phyloP scores from a whole-genome alignment of 441 rosid genomes.

The Syzygium syzygioides region DNA sequence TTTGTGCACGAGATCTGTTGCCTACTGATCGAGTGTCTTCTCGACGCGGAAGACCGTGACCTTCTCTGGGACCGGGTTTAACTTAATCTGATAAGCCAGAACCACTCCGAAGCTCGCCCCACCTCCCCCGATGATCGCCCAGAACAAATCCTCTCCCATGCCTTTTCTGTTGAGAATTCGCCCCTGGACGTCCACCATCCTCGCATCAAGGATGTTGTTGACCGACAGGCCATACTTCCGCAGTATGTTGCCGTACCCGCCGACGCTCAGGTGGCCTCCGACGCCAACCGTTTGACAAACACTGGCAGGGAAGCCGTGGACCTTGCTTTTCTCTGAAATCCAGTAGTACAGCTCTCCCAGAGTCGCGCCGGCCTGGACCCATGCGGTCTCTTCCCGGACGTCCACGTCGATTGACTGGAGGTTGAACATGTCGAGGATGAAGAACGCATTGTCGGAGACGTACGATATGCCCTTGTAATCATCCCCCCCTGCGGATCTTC shows the following conservation, averaged over 20 bases:
- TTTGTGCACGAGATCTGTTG: background rate
- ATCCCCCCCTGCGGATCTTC: conserved; percentile 37
- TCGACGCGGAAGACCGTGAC: background rate
- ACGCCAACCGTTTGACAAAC: background rate
- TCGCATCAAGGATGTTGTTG: conserved; percentile 2
- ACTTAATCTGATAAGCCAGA: conserved; percentile 3
- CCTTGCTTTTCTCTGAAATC: conserved; percentile 7
- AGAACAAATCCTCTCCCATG: conserved; percentile 12
- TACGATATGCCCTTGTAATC: conserved; percentile 20
- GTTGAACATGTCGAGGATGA: conserved; percentile 40
- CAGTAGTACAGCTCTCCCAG: conserved; percentile 4
- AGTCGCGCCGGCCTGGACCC: conserved; percentile 2
- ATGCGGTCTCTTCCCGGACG: background rate
- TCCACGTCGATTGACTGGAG: conserved; percentile 1
- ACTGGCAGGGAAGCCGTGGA: conserved; percentile 4
- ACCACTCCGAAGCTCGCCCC: conserved; percentile 2
- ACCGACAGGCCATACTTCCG: conserved; percentile 6
- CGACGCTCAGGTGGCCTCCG: conserved; percentile 5
- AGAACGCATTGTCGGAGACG: background rate
- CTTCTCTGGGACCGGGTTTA: conserved; percentile 1
- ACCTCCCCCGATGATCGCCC: conserved; percentile 4
- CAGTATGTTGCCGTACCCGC: conserved; percentile 7
- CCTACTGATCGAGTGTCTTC: background rate
- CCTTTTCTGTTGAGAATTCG: conserved; percentile 1
- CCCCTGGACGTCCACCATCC: conserved; percentile 1